Conservation (phyloP, 768 basidiomycete genomes). For the Lactarius evosmus region DNA sequence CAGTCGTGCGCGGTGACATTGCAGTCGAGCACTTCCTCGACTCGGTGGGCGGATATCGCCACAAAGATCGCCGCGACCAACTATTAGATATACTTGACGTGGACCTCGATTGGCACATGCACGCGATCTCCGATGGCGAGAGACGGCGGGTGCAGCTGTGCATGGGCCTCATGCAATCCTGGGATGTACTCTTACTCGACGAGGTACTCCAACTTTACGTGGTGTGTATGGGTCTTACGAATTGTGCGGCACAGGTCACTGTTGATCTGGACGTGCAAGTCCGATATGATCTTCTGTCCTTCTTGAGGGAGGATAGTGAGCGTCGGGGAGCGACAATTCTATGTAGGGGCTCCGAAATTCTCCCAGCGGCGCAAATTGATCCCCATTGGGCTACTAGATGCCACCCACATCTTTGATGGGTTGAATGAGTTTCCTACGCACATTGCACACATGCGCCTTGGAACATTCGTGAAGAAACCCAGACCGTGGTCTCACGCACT, state of each 20-base stretch:
- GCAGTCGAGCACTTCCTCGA: slow-evolving; percentile 93
- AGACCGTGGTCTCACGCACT: slow-evolving; percentile 62
- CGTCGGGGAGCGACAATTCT: slow-evolving; percentile 81
- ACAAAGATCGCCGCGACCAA: slow-evolving; percentile 82
- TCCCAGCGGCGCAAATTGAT: background rate
- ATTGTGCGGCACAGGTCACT: slow-evolving; percentile 61
- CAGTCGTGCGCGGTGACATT: slow-evolving; percentile 92
- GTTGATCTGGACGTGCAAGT: slow-evolving; percentile 97
- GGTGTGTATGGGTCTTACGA: slow-evolving; percentile 9
- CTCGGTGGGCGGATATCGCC: slow-evolving; percentile 92
- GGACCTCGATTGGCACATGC: slow-evolving; percentile 96
- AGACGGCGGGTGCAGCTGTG: slow-evolving; percentile 89
- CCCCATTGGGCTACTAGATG: slow-evolving; percentile 54
- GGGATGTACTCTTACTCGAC: slow-evolving; percentile 91
- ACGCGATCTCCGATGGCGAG: slow-evolving; percentile 94
- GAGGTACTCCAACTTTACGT: slow-evolving; percentile 53
- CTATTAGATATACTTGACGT: slow-evolving; percentile 92
- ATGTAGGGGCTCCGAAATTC: slow-evolving; percentile 47
- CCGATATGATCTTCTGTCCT: slow-evolving; percentile 82
- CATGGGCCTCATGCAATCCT: slow-evolving; percentile 92
- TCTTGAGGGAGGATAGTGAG: slow-evolving; percentile 81
- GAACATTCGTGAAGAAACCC: slow-evolving; percentile 63
- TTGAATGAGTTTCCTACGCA: slow-evolving; percentile 90
- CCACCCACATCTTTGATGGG: slow-evolving; percentile 97
- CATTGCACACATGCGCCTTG: slow-evolving; percentile 87